These are phyloP conservation scores for Tetrastigma voinierianum DNA, from an alignment of 164 flowering plant species.

Conservation along the genomic window DNA sequence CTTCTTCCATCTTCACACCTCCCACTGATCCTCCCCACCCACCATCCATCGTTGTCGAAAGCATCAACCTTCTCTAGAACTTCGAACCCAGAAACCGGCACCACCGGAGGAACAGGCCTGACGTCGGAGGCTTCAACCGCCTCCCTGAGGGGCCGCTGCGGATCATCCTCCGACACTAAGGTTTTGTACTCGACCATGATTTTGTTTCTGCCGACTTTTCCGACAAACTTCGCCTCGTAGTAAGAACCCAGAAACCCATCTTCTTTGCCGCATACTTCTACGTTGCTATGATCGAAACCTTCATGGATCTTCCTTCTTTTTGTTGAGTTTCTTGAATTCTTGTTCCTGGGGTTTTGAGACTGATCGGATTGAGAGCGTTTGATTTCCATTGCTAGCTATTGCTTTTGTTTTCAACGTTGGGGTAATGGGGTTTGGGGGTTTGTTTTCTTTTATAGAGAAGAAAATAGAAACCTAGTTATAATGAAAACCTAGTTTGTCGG, in stretches of 20 bases:
- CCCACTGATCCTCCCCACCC: constrained; percentile 19
- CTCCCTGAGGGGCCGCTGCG: constrained; percentile 4
- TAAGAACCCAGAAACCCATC: constrained; percentile 26
- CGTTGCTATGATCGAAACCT: not conserved
- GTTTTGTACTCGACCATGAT: constrained; percentile 16
- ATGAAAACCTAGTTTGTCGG: too few relatives aligned
- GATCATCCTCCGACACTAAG: constrained; percentile 7
- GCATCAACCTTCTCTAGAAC: constrained; percentile 18
- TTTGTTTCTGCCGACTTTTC: not conserved
- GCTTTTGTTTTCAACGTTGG: too few relatives aligned
- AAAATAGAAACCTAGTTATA: too few relatives aligned
- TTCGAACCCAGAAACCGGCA: not conserved
- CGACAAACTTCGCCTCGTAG: constrained; percentile 13
- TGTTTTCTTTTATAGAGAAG: too few relatives aligned
- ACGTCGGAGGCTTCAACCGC: constrained; percentile 2
- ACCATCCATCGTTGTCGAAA: constrained; percentile 23
- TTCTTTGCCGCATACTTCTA: constrained; percentile 13
- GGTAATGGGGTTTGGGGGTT: too few relatives aligned
- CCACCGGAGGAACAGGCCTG: constrained; percentile 15
- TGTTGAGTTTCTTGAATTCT: too few relatives aligned
- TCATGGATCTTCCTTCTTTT: too few relatives aligned
- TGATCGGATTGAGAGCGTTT: too few relatives aligned
- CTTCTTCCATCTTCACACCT: not conserved
- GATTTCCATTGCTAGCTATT: too few relatives aligned
- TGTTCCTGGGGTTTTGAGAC: too few relatives aligned